Evolutionary conservation across 108 stramenopile species (phyloP).

Genomic region (Skeletonema tropicum): DNA sequence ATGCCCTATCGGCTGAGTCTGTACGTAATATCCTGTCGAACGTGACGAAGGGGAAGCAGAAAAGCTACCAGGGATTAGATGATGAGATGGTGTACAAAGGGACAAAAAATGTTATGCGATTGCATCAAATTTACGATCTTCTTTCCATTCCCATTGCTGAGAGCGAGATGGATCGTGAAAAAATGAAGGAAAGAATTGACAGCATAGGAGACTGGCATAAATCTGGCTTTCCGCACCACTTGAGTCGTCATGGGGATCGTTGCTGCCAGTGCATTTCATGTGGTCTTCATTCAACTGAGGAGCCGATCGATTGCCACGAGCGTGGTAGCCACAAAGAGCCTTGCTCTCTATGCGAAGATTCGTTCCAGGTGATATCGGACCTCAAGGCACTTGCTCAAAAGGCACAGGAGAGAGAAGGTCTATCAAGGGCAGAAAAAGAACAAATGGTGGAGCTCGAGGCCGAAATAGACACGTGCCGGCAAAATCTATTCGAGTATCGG

Average conservation of each 20-base stretch:
- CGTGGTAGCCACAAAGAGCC: not conserved
- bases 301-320: not conserved
- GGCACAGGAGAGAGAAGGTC: too few species aligned
- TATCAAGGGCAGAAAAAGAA: not conserved
- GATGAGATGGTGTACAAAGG: not conserved
- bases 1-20: not conserved
- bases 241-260: not conserved
- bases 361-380: not conserved
- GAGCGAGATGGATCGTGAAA: not conserved
- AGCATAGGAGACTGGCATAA: not conserved
- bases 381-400: not conserved
- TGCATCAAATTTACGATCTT: not conserved
- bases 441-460: not conserved
- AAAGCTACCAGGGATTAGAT: not conserved
- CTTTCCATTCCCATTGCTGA: not conserved
- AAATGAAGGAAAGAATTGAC: not conserved
- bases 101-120: not conserved
- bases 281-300: not conserved
- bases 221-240: not conserved
- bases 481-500: not conserved
- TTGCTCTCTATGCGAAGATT: not conserved
- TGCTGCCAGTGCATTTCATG: not conserved
- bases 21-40: not conserved
- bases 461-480: not conserved
- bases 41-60: not conserved